Evolutionary conservation across 1,284 basidiomycete species (phyloP).

Genomic region (Anthracocystis setariae): DNA sequence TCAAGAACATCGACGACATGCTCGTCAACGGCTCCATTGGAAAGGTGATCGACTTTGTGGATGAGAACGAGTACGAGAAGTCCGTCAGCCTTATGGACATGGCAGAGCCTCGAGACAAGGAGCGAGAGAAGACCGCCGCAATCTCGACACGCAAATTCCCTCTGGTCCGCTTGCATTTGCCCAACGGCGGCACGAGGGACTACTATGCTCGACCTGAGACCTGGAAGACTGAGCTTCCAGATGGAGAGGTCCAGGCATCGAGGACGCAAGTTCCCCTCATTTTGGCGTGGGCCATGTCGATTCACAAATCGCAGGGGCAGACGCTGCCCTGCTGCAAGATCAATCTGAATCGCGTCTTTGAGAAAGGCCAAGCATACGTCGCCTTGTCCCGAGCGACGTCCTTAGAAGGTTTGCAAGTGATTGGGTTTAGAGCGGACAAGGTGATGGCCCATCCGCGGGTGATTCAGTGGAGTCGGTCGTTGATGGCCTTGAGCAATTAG

Average conservation of each 20-base stretch:
- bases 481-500: slow-evolving; percentile 31
- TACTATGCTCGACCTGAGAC: slow-evolving; percentile 56
- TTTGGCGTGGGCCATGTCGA: slow-evolving; percentile 66
- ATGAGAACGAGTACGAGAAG: slow-evolving; percentile 45
- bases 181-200: slow-evolving; percentile 53
- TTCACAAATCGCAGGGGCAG: slow-evolving; percentile 67
- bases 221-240: slow-evolving; percentile 69
- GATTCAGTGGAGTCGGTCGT: slow-evolving; percentile 55
- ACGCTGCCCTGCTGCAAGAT: slow-evolving; percentile 64
- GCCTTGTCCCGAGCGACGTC: slow-evolving; percentile 93
- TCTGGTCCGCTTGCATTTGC: slow-evolving; percentile 59
- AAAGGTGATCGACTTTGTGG: slow-evolving; percentile 70
- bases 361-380: slow-evolving; percentile 82
- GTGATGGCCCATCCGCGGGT: slow-evolving; percentile 63
- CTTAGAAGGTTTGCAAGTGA: slow-evolving; percentile 87
- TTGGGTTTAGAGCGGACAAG: slow-evolving; percentile 74
- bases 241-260: slow-evolving; percentile 64
- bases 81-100: slow-evolving; percentile 59
- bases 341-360: slow-evolving; percentile 63
- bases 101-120: slow-evolving; percentile 26
- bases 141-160: slow-evolving; percentile 50
- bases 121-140: slow-evolving; percentile 56
- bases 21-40: slow-evolving; percentile 88
- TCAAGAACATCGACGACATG: slow-evolving; percentile 80
- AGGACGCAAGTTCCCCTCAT: slow-evolving; percentile 65